These are phyloP conservation scores for Triticum monococcum DNA, from an alignment of 176 grass and related monocot genomes.

Conservation along the genomic window DNA sequence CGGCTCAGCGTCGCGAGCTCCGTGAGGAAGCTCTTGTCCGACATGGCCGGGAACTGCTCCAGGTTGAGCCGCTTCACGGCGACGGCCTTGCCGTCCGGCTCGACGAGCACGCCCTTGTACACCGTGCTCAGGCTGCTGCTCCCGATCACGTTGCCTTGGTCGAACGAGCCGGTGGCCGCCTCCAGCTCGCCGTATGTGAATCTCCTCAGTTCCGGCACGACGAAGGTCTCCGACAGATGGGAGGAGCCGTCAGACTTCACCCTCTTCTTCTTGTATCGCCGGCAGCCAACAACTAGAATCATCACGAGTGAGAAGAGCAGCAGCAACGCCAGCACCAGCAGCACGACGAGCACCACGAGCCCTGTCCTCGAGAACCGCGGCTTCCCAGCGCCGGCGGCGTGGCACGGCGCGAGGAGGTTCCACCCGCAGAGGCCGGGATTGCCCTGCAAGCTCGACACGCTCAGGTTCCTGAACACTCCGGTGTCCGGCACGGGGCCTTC, in stretches of 20 bases:
- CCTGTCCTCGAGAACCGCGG: constrained; percentile 48
- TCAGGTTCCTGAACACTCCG: constrained; percentile 67
- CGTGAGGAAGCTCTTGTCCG: constrained; percentile 76
- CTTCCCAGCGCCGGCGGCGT: neutral
- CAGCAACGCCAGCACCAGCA: constrained; percentile 43
- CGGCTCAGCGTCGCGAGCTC: constrained; percentile 64
- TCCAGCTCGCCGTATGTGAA: constrained; percentile 59
- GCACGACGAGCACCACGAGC: constrained; percentile 32
- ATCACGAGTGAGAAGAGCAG: constrained; percentile 33
- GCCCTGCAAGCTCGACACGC: constrained; percentile 52
- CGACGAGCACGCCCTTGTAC: constrained; percentile 60
- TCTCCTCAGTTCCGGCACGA: constrained; percentile 67
- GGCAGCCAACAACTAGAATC: constrained; percentile 17
- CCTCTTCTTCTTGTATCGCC: constrained; percentile 35
- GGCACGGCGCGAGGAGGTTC: constrained; percentile 54
- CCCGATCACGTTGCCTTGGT: constrained; percentile 62
- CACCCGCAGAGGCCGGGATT: constrained; percentile 70
- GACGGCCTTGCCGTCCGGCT: constrained; percentile 33
- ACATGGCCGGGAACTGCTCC: constrained; percentile 76
- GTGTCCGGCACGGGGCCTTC: constrained; percentile 52
- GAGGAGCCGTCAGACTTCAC: neutral
- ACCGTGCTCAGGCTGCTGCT: constrained; percentile 81
- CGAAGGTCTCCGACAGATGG: constrained; percentile 17
- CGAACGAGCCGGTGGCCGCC: constrained; percentile 55
- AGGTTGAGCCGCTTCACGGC: constrained; percentile 87